A percentile compares a stretch with the other conserved stretches of the same genome.
phyloP scores from a whole-genome alignment of 2,329 filamentous ascomycete species.

The Chrysosporium queenslandicum region DNA sequence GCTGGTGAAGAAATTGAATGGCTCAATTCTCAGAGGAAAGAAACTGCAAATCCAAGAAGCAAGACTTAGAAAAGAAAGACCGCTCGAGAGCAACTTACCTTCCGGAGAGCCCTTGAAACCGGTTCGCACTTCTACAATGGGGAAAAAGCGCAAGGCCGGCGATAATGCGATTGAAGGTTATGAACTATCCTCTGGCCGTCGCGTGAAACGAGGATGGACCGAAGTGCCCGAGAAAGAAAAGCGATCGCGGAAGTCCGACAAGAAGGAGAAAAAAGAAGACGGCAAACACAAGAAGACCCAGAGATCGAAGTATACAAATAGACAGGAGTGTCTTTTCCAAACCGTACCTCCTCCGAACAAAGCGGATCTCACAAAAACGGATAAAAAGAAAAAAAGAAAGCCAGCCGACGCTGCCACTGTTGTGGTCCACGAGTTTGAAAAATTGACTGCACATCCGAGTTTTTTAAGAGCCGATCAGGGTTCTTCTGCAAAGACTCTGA shows the following conservation, averaged over 20 bases:
- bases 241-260: conserved; percentile 37
- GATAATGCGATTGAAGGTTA: conserved; percentile 55
- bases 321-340: conserved; percentile 75
- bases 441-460: conserved; percentile 68
- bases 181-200: conserved; percentile 61
- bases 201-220: conserved; percentile 84
- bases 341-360: conserved; percentile 59
- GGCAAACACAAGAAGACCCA: conserved; percentile 49
- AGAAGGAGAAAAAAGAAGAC: conserved; percentile 42
- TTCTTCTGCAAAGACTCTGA: conserved; percentile 39
- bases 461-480: conserved; percentile 57
- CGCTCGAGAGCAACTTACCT: conserved; percentile 5
- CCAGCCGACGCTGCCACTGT: conserved; percentile 53
- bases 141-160: conserved; percentile 45
- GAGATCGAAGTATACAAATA: conserved; percentile 68
- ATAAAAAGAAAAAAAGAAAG: conserved; percentile 48
- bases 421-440: conserved; percentile 79
- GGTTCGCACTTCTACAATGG: conserved; percentile 31
- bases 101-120: conserved; percentile 28
- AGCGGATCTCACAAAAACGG: conserved; percentile 22
- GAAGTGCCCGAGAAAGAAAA: conserved; percentile 42
- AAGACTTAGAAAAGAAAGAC: conserved; percentile 36
- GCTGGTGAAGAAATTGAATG: conserved; percentile 81
- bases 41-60: conserved; percentile 82
- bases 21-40: conserved; percentile 67